Percentiles rank a stretch among this genome's conserved stretches.
These are phyloP conservation scores for Earliella scabrosa DNA, from an alignment of 1,284 basidiomycete genomes.

Conservation along the genomic window DNA sequence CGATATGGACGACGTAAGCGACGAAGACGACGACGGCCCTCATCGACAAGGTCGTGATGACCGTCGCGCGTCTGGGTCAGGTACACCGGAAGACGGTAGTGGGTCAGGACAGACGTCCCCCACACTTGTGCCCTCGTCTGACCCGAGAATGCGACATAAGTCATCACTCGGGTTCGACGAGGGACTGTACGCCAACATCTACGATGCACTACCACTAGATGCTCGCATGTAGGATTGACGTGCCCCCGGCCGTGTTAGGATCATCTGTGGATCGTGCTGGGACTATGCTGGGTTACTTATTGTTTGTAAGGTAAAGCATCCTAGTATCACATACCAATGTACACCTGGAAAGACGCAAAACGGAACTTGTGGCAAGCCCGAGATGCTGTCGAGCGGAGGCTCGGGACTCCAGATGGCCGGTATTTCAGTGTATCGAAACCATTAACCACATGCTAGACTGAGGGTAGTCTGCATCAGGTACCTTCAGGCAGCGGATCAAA, in stretches of 20 bases:
- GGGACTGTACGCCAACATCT: neutral
- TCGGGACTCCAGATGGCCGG: too few species aligned
- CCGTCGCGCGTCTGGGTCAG: conserved; percentile 9
- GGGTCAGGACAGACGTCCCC: conserved; percentile 20
- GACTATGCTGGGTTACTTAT: neutral
- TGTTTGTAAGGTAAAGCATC: conserved; percentile 5
- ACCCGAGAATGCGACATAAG: conserved; percentile 13
- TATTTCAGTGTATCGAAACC: too few species aligned
- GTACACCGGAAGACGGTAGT: conserved; percentile 18
- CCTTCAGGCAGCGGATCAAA: too few species aligned
- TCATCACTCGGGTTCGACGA: neutral
- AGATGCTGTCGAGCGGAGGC: too few species aligned
- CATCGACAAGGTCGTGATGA: conserved; percentile 1
- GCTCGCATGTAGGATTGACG: neutral
- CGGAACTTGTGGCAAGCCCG: too few species aligned
- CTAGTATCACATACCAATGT: conserved; percentile 3
- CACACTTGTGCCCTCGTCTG: conserved; percentile 9
- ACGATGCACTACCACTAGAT: neutral
- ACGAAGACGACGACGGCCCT: conserved; percentile 4
- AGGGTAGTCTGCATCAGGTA: too few species aligned
- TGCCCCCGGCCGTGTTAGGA: neutral
- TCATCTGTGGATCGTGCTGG: neutral
- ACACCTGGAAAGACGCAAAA: neutral
- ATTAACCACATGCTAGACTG: too few species aligned
- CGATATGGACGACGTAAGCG: conserved; percentile 17